Evolutionary conservation across 1,284 basidiomycete species (phyloP).

Genomic region (Mycosarcoma maydis): DNA sequence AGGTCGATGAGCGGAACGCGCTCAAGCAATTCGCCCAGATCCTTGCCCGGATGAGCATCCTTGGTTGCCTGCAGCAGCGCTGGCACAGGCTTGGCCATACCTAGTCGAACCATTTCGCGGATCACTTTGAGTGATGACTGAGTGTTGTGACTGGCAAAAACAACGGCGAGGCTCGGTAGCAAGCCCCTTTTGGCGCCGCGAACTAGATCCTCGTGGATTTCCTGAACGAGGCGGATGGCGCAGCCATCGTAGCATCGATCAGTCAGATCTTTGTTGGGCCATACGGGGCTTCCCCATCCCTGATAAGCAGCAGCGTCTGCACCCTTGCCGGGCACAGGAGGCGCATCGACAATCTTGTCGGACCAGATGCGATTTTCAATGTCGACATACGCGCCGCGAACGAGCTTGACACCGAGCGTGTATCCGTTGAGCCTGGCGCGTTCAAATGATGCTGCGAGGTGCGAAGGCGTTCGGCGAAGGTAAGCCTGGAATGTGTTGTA

Average conservation of each 20-base stretch:
- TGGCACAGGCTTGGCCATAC: constrained; percentile 70
- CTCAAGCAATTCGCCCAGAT: constrained; percentile 8
- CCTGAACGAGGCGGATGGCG: constrained; percentile 73
- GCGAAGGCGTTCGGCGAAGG: constrained; percentile 73
- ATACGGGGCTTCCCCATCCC: constrained; percentile 68
- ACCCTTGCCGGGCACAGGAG: constrained; percentile 50
- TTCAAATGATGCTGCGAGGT: constrained; percentile 76
- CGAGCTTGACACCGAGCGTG: constrained; percentile 89
- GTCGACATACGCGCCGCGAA: constrained; percentile 90
- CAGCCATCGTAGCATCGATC: constrained; percentile 82
- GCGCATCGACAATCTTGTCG: constrained; percentile 52
- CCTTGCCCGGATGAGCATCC: constrained; percentile 8
- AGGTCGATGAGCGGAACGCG: constrained; percentile 38
- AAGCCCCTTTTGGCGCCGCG: constrained; percentile 27
- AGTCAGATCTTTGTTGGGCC: constrained; percentile 74
- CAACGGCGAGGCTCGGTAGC: constrained; percentile 73
- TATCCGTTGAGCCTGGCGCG: constrained; percentile 79
- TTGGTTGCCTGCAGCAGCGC: constrained; percentile 32
- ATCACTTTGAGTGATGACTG: constrained; percentile 75
- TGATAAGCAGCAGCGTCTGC: constrained; percentile 31
- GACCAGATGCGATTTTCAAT: constrained; percentile 72
- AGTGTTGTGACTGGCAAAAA: constrained; percentile 89
- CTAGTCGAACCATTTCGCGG: constrained; percentile 73
- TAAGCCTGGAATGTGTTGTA: constrained; percentile 63
- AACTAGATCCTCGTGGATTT: constrained; percentile 68